phyloP scores from a whole-genome alignment of 371 early-diverging fungal species.

The Apophysomyces variabilis region DNA sequence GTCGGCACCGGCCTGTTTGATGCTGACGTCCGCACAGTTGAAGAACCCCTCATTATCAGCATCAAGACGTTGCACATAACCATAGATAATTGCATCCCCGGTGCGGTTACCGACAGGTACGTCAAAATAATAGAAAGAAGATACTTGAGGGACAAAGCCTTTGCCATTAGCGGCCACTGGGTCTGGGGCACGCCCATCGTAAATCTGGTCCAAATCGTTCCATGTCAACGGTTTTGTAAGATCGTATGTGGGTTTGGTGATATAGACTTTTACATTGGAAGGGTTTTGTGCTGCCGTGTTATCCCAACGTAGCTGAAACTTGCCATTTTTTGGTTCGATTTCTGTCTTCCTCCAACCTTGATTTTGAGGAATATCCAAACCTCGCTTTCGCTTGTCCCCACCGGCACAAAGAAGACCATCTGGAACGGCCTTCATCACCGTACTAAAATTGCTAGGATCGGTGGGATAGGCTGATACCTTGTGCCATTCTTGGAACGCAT shows the following conservation, averaged over 20 bases:
- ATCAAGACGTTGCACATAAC: slow-evolving; percentile 3
- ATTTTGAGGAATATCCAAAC: not conserved
- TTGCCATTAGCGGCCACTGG: slow-evolving; percentile 10
- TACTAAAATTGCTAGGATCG: not conserved
- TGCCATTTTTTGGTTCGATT: not conserved
- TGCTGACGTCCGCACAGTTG: slow-evolving; percentile 12
- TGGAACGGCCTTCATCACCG: slow-evolving; percentile 1
- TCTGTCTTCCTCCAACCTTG: not conserved
- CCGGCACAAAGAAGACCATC: not conserved
- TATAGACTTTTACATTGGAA: not conserved
- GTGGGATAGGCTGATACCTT: slow-evolving; percentile 2
- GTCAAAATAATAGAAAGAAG: slow-evolving; percentile 8
- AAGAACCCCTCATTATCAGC: slow-evolving; percentile 12
- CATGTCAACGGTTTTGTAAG: not conserved
- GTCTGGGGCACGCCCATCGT: not conserved
- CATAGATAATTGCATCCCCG: slow-evolving; percentile 4
- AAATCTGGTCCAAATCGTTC: not conserved
- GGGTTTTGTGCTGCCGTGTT: slow-evolving; percentile 8
- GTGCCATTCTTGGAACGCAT: slow-evolving; percentile 6
- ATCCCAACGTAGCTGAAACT: slow-evolving; percentile 12
- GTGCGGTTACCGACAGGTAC: slow-evolving; percentile 4
- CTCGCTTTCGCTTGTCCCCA: not conserved
- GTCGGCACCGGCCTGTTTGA: slow-evolving; percentile 36
- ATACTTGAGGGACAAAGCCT: not conserved
- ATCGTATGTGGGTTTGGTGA: slow-evolving; percentile 7